Percentiles rank a stretch among this genome's conserved stretches.
Evolutionary conservation across 2,329 filamentous ascomycete genomes (phyloP).

Genomic region (Beauveria asiatica): DNA sequence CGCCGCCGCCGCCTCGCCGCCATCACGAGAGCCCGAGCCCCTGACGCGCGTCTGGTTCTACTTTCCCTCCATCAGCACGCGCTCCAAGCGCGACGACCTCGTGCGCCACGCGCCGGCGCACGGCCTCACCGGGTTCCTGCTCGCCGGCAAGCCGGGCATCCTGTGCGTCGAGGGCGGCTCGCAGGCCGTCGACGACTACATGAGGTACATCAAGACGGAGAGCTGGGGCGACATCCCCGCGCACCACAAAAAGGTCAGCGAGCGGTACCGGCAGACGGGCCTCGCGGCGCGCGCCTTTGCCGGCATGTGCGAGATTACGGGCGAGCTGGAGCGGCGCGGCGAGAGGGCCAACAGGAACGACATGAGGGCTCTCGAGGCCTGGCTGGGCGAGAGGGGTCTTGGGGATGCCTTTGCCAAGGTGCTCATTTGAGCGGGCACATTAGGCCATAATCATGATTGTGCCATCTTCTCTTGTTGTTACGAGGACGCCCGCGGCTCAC

Average conservation of each 20-base stretch:
- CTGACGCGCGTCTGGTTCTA: constrained; percentile 53
- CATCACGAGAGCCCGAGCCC: constrained; percentile 13
- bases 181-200: constrained; percentile 44
- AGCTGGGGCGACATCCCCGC: constrained; percentile 55
- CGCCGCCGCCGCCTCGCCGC: background rate
- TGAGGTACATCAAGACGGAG: constrained; percentile 55
- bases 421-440: constrained; percentile 18
- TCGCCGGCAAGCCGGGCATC: constrained; percentile 51
- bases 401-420: constrained; percentile 36
- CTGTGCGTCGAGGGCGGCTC: constrained; percentile 43
- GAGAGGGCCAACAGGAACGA: constrained; percentile 42
- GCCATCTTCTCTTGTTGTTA: no score
- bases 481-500: no score
- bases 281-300: constrained; percentile 33
- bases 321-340: constrained; percentile 36
- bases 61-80: constrained; percentile 52
- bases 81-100: constrained; percentile 49
- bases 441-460: no score
- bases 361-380: constrained; percentile 44
- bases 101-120: constrained; percentile 44
- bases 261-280: constrained; percentile 37
- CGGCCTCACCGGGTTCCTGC: constrained; percentile 48
- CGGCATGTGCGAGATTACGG: constrained; percentile 51
- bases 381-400: constrained; percentile 37
- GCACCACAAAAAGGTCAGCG: constrained; percentile 55